A percentile compares a stretch with the other conserved stretches of the same genome.
phyloP scores from a whole-genome alignment of 2,329 filamentous ascomycete species.

The Neopestalotiopsis sp. region DNA sequence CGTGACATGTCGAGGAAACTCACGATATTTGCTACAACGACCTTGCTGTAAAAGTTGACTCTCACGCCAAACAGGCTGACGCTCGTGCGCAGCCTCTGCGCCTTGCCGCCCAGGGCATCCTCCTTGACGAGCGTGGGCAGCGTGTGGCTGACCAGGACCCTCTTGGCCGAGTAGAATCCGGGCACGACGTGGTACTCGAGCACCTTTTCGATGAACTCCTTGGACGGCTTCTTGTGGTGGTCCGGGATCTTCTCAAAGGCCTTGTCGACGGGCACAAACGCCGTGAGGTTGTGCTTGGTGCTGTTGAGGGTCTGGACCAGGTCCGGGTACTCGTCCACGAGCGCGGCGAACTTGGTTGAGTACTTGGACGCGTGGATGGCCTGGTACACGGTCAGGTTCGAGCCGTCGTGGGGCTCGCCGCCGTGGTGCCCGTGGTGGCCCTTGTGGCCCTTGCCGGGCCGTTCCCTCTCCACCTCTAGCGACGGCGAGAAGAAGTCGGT shows the following conservation, averaged over 20 bases:
- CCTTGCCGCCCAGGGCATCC: constrained; percentile 63
- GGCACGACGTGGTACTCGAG: constrained; percentile 78
- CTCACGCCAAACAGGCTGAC: constrained; percentile 67
- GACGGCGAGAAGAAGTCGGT: constrained; percentile 26
- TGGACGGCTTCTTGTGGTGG: constrained; percentile 63
- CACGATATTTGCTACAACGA: constrained; percentile 75
- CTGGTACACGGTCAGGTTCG: constrained; percentile 79
- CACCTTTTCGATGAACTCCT: constrained; percentile 72
- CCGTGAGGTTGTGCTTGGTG: constrained; percentile 75
- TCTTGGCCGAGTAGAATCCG: constrained; percentile 68
- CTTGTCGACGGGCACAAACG: constrained; percentile 80
- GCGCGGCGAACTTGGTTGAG: constrained; percentile 76
- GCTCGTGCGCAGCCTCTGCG: constrained; percentile 76
- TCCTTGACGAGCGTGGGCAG: constrained; percentile 72
- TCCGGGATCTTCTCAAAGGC: constrained; percentile 72
- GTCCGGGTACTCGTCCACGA: constrained; percentile 76
- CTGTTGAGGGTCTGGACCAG: constrained; percentile 77
- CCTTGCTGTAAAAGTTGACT: constrained; percentile 78
- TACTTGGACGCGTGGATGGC: constrained; percentile 77
- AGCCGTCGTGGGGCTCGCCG: constrained; percentile 39
- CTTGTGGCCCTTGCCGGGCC: constrained; percentile 13
- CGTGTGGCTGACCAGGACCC: constrained; percentile 74
- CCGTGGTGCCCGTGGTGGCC: constrained; percentile 29
- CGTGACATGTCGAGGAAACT: constrained; percentile 30
- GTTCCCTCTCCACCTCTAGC: background rate